These are phyloP conservation scores for Nicotiana tabacum DNA, from an alignment of 257 asterid genomes.

Conservation along the genomic window DNA sequence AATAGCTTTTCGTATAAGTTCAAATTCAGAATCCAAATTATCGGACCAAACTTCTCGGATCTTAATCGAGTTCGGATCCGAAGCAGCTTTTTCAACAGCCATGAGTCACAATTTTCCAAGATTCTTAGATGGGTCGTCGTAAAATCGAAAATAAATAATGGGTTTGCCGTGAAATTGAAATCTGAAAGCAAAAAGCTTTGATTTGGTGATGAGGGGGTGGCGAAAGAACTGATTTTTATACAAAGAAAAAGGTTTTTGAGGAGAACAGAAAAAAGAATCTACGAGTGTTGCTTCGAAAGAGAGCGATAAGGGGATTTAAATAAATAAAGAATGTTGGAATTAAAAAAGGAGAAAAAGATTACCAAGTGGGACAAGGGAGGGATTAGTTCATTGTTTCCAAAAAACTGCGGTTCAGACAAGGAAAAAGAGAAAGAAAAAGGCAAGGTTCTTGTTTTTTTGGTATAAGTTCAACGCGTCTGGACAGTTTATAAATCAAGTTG, in stretches of 20 bases:
- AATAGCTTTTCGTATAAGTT: conserved; percentile 28
- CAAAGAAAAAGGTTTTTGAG: not conserved
- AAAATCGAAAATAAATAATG: not conserved
- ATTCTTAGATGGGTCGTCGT: not conserved
- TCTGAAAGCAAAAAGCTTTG: not conserved
- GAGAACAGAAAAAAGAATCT: not conserved
- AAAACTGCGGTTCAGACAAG: not conserved
- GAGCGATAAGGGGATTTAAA: not conserved
- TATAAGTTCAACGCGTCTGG: not conserved
- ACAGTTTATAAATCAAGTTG: not conserved
- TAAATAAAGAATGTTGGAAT: not conserved
- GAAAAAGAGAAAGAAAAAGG: not conserved
- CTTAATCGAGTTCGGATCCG: conserved; percentile 16
- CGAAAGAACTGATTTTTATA: not conserved
- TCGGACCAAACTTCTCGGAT: conserved; percentile 47
- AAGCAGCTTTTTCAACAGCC: not conserved
- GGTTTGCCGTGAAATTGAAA: not conserved
- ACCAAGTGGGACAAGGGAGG: not conserved
- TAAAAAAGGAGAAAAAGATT: not conserved
- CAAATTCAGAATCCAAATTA: conserved; percentile 39
- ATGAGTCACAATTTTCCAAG: not conserved
- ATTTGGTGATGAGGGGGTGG: not conserved
- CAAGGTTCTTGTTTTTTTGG: not conserved
- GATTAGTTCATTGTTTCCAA: not conserved
- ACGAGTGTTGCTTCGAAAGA: not conserved